These are phyloP conservation scores for Blastobotrys niveus DNA, from an alignment of 1,139 yeast species.

Conservation along the genomic window DNA sequence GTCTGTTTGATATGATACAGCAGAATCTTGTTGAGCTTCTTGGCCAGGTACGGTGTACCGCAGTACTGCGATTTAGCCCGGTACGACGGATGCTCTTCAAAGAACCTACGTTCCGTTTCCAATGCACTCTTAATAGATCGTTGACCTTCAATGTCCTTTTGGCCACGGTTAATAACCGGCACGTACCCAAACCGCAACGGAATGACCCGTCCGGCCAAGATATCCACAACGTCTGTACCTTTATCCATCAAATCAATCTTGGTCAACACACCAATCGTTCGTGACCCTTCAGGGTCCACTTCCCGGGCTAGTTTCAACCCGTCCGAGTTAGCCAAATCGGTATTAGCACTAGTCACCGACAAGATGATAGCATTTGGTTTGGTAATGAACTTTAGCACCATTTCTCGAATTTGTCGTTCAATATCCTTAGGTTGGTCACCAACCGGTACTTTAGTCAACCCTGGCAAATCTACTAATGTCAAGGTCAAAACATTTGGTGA, in stretches of 20 bases:
- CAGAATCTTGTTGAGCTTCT: conserved; percentile 82
- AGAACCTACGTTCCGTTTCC: conserved; percentile 69
- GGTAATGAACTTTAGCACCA: conserved; percentile 88
- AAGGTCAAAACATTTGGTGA: conserved; percentile 97
- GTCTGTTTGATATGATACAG: conserved; percentile 93
- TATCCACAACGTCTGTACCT: conserved; percentile 97
- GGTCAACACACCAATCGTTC: conserved; percentile 96
- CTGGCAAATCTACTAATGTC: conserved; percentile 97
- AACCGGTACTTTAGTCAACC: conserved; percentile 96
- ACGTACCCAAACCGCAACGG: conserved; percentile 95
- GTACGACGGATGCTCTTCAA: conserved; percentile 90
- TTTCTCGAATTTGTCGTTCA: conserved; percentile 88
- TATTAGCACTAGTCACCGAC: conserved; percentile 95
- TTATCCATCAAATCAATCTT: conserved; percentile 97
- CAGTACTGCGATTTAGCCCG: conserved; percentile 87
- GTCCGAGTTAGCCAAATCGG: conserved; percentile 96
- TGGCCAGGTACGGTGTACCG: conserved; percentile 96
- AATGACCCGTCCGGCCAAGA: conserved; percentile 91
- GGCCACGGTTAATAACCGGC: conserved; percentile 97
- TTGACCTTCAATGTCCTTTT: conserved; percentile 81
- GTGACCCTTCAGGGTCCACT: conserved; percentile 94
- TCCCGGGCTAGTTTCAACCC: conserved; percentile 95
- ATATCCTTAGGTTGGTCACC: conserved; percentile 99
- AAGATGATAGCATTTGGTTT: conserved; percentile 94
- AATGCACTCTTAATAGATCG: conserved; percentile 88